These are phyloP conservation scores for Curvularia lunata DNA, from an alignment of 2,329 filamentous ascomycete genomes.

Conservation along the genomic window DNA sequence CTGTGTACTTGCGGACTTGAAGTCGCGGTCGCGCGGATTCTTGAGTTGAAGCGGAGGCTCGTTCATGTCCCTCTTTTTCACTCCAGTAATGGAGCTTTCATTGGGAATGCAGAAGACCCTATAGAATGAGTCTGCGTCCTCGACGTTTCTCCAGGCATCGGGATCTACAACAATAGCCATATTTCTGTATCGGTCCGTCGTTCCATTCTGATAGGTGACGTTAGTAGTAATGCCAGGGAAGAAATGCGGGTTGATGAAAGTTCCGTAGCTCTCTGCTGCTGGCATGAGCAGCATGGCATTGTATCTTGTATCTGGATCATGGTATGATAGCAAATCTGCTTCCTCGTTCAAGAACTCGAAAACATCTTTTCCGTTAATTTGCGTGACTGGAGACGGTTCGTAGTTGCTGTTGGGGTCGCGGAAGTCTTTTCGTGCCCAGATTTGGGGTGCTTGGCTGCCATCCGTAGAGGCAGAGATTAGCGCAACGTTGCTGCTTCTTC, in stretches of 20 bases:
- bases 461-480: constrained; percentile 43
- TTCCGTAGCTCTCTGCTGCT: constrained; percentile 38
- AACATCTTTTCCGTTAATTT: constrained; percentile 49
- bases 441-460: constrained; percentile 37
- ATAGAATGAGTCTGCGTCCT: constrained; percentile 51
- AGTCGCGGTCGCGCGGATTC: constrained; percentile 38
- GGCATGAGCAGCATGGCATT: constrained; percentile 50
- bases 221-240: constrained; percentile 40
- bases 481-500: constrained; percentile 37
- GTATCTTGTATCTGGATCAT: constrained; percentile 52
- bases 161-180: constrained; percentile 36
- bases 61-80: constrained; percentile 36
- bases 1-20: constrained; percentile 27
- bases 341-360: constrained; percentile 45
- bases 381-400: constrained; percentile 45
- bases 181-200: constrained; percentile 37
- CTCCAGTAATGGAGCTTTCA: constrained; percentile 16
- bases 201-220: constrained; percentile 48
- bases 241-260: constrained; percentile 42
- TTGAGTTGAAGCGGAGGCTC: constrained; percentile 36
- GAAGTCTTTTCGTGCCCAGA: constrained; percentile 43
- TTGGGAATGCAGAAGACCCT: constrained; percentile 39
- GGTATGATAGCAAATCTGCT: constrained; percentile 38
- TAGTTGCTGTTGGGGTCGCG: constrained; percentile 32
- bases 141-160: constrained; percentile 39